Conservation (phyloP, 2,329 filamentous ascomycete species). For the Cercospora nicotianae region DNA sequence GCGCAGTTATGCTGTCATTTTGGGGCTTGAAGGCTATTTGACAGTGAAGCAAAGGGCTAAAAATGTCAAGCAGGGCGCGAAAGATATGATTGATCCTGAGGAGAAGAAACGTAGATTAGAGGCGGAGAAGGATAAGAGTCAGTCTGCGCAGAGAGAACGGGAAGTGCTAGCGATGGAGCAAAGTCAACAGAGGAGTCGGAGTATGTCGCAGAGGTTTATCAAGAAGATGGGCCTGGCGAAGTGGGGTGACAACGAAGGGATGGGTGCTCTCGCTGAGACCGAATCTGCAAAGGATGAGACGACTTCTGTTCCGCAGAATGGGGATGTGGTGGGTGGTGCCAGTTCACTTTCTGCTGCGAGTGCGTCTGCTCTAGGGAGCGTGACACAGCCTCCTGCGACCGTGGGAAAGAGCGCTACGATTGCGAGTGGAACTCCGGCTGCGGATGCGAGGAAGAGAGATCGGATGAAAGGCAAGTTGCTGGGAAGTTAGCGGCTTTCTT, state of each 20-base stretch:
- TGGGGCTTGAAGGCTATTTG: slow-evolving; percentile 78
- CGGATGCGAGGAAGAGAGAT: slow-evolving; percentile 5
- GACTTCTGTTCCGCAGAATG: background rate
- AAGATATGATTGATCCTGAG: slow-evolving; percentile 63
- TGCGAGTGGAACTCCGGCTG: slow-evolving; percentile 8
- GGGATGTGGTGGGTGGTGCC: background rate
- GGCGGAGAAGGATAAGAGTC: slow-evolving; percentile 57
- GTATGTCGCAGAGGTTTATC: slow-evolving; percentile 39
- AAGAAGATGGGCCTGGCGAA: slow-evolving; percentile 27
- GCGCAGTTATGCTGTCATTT: slow-evolving; percentile 76
- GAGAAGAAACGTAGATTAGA: slow-evolving; percentile 52
- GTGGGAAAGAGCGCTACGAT: slow-evolving; percentile 11
- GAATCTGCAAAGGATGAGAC: background rate
- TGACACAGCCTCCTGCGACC: background rate
- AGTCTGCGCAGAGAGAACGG: slow-evolving; percentile 62
- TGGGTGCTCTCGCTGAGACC: background rate
- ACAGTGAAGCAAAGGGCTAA: slow-evolving; percentile 67
- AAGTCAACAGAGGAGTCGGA: slow-evolving; percentile 42
- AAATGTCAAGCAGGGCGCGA: slow-evolving; percentile 53
- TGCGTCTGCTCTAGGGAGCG: background rate
- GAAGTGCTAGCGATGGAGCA: slow-evolving; percentile 47
- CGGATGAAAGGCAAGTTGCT: slow-evolving; percentile 4
- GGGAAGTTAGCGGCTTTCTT: background rate
- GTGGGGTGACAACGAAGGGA: slow-evolving; percentile 13
- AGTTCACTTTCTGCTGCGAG: background rate